A percentile compares a stretch with the other conserved stretches of the same genome.
Conservation (phyloP, 768 basidiomycete genomes). For the Boletus reticuloceps region DNA sequence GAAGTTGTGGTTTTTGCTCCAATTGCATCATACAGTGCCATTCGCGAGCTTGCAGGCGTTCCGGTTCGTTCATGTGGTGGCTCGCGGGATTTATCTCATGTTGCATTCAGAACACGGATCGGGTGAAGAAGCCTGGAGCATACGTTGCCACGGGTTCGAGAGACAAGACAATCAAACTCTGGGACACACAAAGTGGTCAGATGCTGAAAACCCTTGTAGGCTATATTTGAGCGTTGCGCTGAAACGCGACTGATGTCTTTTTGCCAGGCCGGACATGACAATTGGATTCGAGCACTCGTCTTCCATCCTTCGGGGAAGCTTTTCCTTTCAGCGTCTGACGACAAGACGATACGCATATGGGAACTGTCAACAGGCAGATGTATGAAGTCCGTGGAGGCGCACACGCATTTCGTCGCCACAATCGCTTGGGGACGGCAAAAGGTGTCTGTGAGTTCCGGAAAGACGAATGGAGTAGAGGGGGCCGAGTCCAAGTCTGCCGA, state of each 20-base stretch:
- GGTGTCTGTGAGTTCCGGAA: conserved; percentile 40
- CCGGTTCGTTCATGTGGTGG: conserved; percentile 44
- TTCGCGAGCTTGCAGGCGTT: conserved; percentile 74
- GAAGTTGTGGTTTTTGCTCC: conserved; percentile 84
- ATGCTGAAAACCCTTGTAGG: conserved; percentile 72
- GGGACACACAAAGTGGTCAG: conserved; percentile 85
- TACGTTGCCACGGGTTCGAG: conserved; percentile 82
- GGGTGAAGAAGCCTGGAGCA: conserved; percentile 45
- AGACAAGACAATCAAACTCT: conserved; percentile 90
- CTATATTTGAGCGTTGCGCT: conserved; percentile 4
- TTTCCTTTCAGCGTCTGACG: conserved; percentile 88
- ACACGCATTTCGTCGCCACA: conserved; percentile 78
- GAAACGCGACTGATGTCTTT: conserved; percentile 6
- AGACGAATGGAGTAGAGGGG: conserved; percentile 39
- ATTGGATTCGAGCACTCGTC: conserved; percentile 84
- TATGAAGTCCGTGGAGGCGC: conserved; percentile 84
- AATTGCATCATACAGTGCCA: conserved; percentile 65
- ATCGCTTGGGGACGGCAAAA: conserved; percentile 75
- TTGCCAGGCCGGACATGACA: conserved; percentile 74
- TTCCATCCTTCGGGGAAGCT: conserved; percentile 91
- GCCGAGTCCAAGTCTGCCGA: conserved; percentile 30
- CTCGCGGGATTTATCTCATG: conserved; percentile 1
- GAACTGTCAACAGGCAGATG: conserved; percentile 84
- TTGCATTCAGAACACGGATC: conserved; percentile 46
- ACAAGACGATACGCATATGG: conserved; percentile 90